Percentiles rank a stretch among this genome's conserved stretches.
phyloP scores from a whole-genome alignment of 495 filamentous ascomycete genomes.

The Hyaloscypha bicolor region DNA sequence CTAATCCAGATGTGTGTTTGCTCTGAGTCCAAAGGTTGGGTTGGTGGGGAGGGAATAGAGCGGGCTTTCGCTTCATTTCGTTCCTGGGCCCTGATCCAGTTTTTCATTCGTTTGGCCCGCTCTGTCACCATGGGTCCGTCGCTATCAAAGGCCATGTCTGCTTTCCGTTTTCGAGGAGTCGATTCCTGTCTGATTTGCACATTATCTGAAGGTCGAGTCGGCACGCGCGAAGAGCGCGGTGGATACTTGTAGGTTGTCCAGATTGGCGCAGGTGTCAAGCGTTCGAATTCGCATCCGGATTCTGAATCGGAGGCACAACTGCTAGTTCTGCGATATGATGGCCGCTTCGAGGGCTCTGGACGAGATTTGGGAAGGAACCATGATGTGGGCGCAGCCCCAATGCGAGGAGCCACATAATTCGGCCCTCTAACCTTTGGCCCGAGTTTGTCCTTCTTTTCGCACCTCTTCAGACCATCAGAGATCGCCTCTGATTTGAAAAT shows the following conservation, averaged over 20 bases:
- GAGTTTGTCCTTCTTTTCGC: background rate
- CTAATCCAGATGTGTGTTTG: background rate
- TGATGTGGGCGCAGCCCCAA: background rate
- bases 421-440: background rate
- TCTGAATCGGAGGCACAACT: background rate
- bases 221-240: background rate
- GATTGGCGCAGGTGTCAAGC: background rate
- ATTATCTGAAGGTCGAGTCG: background rate
- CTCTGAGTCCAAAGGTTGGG: no score
- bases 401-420: background rate
- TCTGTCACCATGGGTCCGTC: background rate
- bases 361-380: background rate
- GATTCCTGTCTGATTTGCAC: background rate
- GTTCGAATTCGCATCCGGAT: background rate
- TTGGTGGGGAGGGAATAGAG: no score
- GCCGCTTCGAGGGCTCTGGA: background rate
- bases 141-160: background rate
- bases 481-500: background rate
- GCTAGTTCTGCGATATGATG: no score
- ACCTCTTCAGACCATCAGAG: background rate
- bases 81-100: no score
- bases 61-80: no score
- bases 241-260: conserved; percentile 1
- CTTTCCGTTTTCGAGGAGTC: background rate
- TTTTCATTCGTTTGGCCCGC: background rate